Percentiles rank a stretch among this genome's conserved stretches.
Conservation (phyloP, 352 stramenopile species). For the Phytophthora pseudosyringae region DNA sequence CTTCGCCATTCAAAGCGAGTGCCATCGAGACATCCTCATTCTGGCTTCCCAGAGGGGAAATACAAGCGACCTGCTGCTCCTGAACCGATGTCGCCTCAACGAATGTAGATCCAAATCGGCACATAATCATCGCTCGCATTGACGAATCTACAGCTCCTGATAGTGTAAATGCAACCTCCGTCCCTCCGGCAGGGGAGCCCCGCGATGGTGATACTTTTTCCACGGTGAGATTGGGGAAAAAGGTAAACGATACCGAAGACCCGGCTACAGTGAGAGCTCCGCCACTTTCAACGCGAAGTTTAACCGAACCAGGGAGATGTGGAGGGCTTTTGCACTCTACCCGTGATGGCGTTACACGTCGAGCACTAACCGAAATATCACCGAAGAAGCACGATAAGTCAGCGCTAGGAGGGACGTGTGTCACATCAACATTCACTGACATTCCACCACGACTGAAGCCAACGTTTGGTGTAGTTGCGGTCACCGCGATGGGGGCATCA, state of each 20-base stretch:
- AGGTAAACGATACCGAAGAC: conserved; percentile 33
- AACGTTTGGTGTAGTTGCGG: conserved; percentile 24
- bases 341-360: conserved; percentile 16
- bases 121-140: conserved; percentile 20
- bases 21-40: conserved; percentile 25
- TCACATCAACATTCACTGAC: conserved; percentile 28
- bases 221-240: conserved; percentile 40
- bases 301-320: conserved; percentile 20
- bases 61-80: conserved; percentile 29
- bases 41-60: conserved; percentile 15
- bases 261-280: conserved; percentile 10
- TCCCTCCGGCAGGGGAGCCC: conserved; percentile 34
- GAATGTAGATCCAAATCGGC: conserved; percentile 37
- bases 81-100: conserved; percentile 12
- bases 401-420: conserved; percentile 1
- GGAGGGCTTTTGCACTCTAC: conserved; percentile 38
- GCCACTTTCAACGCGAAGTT: conserved; percentile 26
- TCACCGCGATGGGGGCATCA: conserved; percentile 29
- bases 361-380: conserved; percentile 14
- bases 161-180: conserved; percentile 33
- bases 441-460: conserved; percentile 43
- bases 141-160: conserved; percentile 18
- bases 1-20: conserved; percentile 36
- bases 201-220: conserved; percentile 23
- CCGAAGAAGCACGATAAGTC: conserved; percentile 43